Evolutionary conservation across 805 yeast species (phyloP), one percentile per base, ranked within the genome.

Genomic region (Candida ulmi): DNA sequence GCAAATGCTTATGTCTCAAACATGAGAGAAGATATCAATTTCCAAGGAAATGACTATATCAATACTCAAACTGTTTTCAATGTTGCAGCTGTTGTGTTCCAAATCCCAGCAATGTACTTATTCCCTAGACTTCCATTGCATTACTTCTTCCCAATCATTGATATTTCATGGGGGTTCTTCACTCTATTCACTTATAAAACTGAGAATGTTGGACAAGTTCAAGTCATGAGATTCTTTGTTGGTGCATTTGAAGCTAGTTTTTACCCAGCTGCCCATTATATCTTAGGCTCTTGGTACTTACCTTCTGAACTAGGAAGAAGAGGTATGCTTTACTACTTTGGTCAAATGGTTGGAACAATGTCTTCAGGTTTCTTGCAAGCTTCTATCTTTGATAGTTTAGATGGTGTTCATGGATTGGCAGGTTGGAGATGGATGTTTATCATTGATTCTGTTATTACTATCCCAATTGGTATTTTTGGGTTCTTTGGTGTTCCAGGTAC

Each of bases 351-450:
- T 30, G 87, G 86, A 17, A 61, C 71, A 17, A 62, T 80, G 41
- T 77, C 84, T 13, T 69, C 83, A 2, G 83, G 85, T 33, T 72
- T 78, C 43, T 62, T 82, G 30, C 81, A 80, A 47, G 72, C 82
- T 13, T 73, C 82, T 5, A 68, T 79, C 23, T 71, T 62, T 41
- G 50, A 66, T 17, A 48, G 59, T 30, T 53, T 82, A 47, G 60
- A 68, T 38, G 85, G 82, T 24, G 62, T 54, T 11, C 52, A 57
- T 34, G 86, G 86, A 0, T 60, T 75, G 11, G 68, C 69, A 8
- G 78, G 85, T 13, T 82, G 88, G 88, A 68, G 80, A 63, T 82
- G 88, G 88, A 76, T 78, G 57, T 82, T 78, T 51, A 76, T 83
- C 35, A 69, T 82, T 44, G 86, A 80, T 19, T 81, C 80, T 11